Evolutionary conservation across 1,284 basidiomycete species (phyloP).

Genomic region (Leccinum pseudoinsigne): DNA sequence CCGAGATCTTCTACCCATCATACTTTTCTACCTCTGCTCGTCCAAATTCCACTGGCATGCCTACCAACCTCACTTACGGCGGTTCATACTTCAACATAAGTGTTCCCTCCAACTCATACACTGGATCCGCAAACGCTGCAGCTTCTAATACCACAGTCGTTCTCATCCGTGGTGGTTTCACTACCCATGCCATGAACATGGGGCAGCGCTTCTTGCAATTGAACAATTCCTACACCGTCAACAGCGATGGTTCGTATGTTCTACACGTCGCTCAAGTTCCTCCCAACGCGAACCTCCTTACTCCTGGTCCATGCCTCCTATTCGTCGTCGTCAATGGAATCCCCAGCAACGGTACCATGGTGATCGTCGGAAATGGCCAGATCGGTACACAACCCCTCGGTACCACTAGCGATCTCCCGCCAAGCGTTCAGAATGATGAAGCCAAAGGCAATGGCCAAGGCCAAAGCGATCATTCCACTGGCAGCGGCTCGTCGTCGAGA

Average conservation of each 20-base stretch:
- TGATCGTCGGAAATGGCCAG: conserved; percentile 80
- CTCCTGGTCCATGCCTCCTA: conserved; percentile 82
- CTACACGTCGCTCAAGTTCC: conserved; percentile 81
- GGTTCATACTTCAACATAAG: conserved; percentile 75
- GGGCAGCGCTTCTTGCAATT: conserved; percentile 79
- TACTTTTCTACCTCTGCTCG: conserved; percentile 79
- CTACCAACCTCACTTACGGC: conserved; percentile 78
- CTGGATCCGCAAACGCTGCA: conserved; percentile 65
- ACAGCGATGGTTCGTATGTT: conserved; percentile 68
- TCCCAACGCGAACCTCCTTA: conserved; percentile 82
- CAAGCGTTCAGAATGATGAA: conserved; percentile 19
- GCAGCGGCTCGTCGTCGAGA: conserved; percentile 23
- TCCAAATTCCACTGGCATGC: conserved; percentile 73
- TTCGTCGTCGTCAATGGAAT: conserved; percentile 84
- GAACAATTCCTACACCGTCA: conserved; percentile 81
- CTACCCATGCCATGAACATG: conserved; percentile 96
- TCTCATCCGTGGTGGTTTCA: conserved; percentile 87
- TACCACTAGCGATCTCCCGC: conserved; percentile 52
- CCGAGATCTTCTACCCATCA: conserved; percentile 86
- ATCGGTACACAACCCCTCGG: conserved; percentile 65
- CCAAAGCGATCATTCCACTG: conserved; percentile 2
- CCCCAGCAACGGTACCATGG: conserved; percentile 74
- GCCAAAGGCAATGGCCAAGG: conserved; percentile 26
- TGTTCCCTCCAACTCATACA: conserved; percentile 61
- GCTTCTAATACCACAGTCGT: conserved; percentile 80